These are phyloP conservation scores for Colletotrichum tamarilloi DNA, from an alignment of 2,329 filamentous ascomycete genomes.

Conservation along the genomic window DNA sequence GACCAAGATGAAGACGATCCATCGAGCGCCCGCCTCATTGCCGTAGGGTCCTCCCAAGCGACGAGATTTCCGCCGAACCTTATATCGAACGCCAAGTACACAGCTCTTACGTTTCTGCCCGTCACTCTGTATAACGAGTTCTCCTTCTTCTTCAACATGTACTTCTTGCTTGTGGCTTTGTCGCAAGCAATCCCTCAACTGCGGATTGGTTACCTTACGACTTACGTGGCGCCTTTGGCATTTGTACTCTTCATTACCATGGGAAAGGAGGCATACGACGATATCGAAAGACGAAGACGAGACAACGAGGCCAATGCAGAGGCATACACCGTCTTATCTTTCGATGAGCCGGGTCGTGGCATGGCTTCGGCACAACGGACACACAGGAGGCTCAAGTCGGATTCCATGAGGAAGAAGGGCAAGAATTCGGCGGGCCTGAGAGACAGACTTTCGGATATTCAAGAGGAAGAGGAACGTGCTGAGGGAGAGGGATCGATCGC, in stretches of 20 bases:
- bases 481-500: conserved; percentile 52
- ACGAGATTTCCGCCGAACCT: conserved; percentile 88
- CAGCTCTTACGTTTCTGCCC: conserved; percentile 91
- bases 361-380: conserved; percentile 47
- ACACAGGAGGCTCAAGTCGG: conserved; percentile 60
- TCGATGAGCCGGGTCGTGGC: conserved; percentile 66
- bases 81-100: conserved; percentile 98
- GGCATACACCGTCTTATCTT: conserved; percentile 81
- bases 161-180: conserved; percentile 93
- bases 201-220: conserved; percentile 93
- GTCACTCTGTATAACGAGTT: conserved; percentile 98
- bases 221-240: conserved; percentile 90
- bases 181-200: conserved; percentile 92
- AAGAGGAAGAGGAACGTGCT: conserved; percentile 72
- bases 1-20: conserved; percentile 70
- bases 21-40: conserved; percentile 77
- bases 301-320: conserved; percentile 97
- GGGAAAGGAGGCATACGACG: conserved; percentile 95
- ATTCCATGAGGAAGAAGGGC: conserved; percentile 49
- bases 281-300: conserved; percentile 85
- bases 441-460: conserved; percentile 71
- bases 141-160: conserved; percentile 99
- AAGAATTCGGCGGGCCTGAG: conserved; percentile 49
- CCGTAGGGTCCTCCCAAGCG: conserved; percentile 79
- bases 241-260: conserved; percentile 94